phyloP scores from a whole-genome alignment of 345 rosid genomes.

The Brassica incana region DNA sequence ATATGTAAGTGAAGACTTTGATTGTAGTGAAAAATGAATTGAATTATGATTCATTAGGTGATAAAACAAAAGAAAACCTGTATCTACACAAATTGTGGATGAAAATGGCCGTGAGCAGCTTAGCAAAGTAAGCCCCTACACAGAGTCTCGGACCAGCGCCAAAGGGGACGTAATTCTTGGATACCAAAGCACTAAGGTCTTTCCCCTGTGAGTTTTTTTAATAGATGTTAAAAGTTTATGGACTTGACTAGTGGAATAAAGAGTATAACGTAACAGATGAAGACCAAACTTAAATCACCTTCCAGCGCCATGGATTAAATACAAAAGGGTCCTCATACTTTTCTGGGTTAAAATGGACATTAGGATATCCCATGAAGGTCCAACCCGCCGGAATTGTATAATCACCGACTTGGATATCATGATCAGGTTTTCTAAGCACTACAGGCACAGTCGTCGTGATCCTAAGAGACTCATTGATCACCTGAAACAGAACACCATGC shows the following conservation, averaged over 20 bases:
- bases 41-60: not conserved
- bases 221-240: not conserved
- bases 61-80: not conserved
- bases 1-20: not conserved
- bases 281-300: not conserved
- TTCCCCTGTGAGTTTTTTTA: not conserved
- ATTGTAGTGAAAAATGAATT: not conserved
- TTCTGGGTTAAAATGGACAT: constrained; percentile 11
- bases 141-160: constrained; percentile 30
- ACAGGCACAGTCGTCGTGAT: not conserved
- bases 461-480: constrained; percentile 1
- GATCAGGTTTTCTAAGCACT: not conserved
- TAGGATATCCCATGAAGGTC: constrained; percentile 16
- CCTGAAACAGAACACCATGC: not conserved
- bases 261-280: not conserved
- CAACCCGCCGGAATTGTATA: constrained; percentile 27
- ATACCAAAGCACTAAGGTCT: not conserved
- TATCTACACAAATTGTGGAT: constrained; percentile 25
- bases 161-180: constrained; percentile 18
- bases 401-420: not conserved
- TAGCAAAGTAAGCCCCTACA: constrained; percentile 21
- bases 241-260: not conserved
- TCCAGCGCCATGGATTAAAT: constrained; percentile 34
- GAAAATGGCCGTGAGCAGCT: constrained; percentile 11
- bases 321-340: constrained; percentile 15